Conservation (phyloP, 768 basidiomycete genomes). For the Amanita polypyramis region DNA sequence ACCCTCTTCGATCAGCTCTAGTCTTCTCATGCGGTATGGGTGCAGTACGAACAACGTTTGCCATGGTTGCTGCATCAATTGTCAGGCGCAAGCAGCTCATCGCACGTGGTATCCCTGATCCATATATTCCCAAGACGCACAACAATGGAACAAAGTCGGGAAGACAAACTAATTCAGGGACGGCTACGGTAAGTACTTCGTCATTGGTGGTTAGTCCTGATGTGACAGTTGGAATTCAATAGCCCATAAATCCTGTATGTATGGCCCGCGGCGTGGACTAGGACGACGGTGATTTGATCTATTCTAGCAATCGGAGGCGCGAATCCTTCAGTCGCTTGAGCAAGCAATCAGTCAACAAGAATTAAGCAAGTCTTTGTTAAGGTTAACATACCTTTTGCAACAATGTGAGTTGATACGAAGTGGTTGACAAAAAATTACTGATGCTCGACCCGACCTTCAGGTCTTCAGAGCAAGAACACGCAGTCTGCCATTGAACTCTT, state of each 20-base stretch:
- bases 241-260: conserved; percentile 1
- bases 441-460: conserved; percentile 23
- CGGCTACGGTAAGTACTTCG: conserved; percentile 33
- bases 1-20: conserved; percentile 72
- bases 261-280: neutral
- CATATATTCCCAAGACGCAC: conserved; percentile 44
- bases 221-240: neutral
- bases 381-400: conserved; percentile 76
- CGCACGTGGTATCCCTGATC: conserved; percentile 59
- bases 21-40: conserved; percentile 98
- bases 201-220: neutral
- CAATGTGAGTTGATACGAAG: conserved; percentile 37
- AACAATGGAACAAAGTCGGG: neutral
- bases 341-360: conserved; percentile 77
- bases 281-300: neutral
- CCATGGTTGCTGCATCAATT: conserved; percentile 90
- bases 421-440: neutral
- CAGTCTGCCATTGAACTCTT: conserved; percentile 81
- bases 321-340: conserved; percentile 55
- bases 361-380: conserved; percentile 58
- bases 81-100: conserved; percentile 72
- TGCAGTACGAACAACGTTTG: conserved; percentile 91
- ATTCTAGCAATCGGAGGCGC: conserved; percentile 39
- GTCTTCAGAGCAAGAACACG: conserved; percentile 51
- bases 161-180: conserved; percentile 18